Conservation (phyloP, 1,139 yeast genomes). For the Taphrina deformans region DNA sequence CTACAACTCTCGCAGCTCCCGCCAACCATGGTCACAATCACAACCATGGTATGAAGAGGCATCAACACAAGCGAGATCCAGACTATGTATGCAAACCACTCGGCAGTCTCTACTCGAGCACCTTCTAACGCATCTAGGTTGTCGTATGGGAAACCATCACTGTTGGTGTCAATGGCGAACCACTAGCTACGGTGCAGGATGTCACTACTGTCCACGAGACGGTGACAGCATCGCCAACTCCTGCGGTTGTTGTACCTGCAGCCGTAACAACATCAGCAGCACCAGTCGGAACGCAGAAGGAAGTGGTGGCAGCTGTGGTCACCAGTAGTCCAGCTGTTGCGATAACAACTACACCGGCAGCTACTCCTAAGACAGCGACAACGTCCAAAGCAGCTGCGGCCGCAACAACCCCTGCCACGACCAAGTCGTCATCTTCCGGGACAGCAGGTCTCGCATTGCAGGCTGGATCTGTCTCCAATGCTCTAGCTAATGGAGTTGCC, state of each 20-base stretch:
- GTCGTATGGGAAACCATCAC: slow-evolving; percentile 23
- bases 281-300: not conserved
- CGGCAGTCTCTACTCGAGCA: not conserved
- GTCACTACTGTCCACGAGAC: slow-evolving; percentile 11
- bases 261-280: slow-evolving; percentile 40
- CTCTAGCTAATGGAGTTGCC: slow-evolving; percentile 9
- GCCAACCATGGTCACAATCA: slow-evolving; percentile 26
- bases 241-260: slow-evolving; percentile 52
- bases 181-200: slow-evolving; percentile 7
- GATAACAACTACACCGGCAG: slow-evolving; percentile 2
- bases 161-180: slow-evolving; percentile 15
- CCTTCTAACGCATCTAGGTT: slow-evolving; percentile 8
- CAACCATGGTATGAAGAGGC: slow-evolving; percentile 14
- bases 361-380: not conserved
- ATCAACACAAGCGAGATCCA: slow-evolving; percentile 13
- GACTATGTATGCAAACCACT: slow-evolving; percentile 15
- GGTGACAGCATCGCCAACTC: slow-evolving; percentile 11
- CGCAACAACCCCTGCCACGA: not conserved
- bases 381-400: not conserved
- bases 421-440: not conserved
- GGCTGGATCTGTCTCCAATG: slow-evolving; percentile 16
- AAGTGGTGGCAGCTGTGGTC: not conserved
- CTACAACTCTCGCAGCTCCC: slow-evolving; percentile 11
- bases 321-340: not conserved
- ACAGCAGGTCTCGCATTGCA: slow-evolving; percentile 2